Evolutionary conservation across 164 flowering plant genomes (phyloP), one percentile per base, ranked within the genome.

Genomic region (Piper betle): DNA sequence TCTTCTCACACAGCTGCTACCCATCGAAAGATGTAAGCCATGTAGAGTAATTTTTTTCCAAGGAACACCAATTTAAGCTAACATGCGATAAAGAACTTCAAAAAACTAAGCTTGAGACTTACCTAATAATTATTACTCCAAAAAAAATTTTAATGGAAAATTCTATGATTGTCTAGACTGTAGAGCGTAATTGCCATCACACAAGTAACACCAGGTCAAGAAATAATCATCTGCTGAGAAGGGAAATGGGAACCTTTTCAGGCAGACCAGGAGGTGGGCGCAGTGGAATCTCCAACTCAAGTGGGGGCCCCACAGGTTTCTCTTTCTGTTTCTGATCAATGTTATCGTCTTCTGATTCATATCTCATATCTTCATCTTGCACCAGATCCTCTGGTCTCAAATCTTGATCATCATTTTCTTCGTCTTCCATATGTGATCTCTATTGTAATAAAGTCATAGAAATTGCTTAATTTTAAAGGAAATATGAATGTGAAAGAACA

Each of bases 241-340:
- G 33, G 12, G 10, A 4, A 55, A 55, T 1, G 38, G 19, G 37
- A 55, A 86, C 96, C 91, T 82, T 86, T n/a, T 81, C 82, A 41
- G 99, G 80, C 52, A 61, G 82, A 70, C 85, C 85, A 12, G 99
- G 96, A 50, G 99, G 95, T 8, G 80, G 85, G 37, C 78, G 84
- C 57, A 94, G 62, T 17, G 99, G 99, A 74, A 87, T 78, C 72
- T 87, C 99, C 60, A 94, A 68, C 60, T 82, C 95, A 78, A 94
- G 66, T 2, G 99, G 96, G 37, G 96, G 93, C 1, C 97, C 97
- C 78, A 86, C 78, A 10, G 99, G 96, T 72, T 84, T 94, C 71
- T 91, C 97, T 60, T 79, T 91, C 6, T 40, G 63, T 71, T 70
- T 90, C 57, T 72, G 80, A 59, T 82, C 95, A 70, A 75, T 53